Conservation (phyloP, 2,329 filamentous ascomycete genomes). For the Rutstroemia sydowiana region DNA sequence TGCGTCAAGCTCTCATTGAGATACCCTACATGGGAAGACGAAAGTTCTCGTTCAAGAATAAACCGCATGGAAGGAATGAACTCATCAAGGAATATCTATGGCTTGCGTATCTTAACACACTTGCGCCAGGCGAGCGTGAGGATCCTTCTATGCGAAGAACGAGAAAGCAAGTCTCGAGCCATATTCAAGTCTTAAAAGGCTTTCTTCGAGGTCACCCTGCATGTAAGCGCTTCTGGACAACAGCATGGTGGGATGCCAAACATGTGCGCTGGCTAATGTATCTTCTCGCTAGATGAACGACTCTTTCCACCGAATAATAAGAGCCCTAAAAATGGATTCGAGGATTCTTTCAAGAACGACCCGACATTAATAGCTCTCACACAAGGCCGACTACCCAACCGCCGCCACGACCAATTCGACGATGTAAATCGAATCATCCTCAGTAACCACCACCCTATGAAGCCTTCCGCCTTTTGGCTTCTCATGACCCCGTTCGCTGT, state of each 20-base stretch:
- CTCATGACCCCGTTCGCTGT: constrained; percentile 20
- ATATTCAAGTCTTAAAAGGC: constrained; percentile 63
- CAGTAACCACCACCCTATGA: constrained; percentile 14
- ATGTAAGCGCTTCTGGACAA: too few relatives aligned
- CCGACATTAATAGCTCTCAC: constrained; percentile 55
- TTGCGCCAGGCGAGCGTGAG: constrained; percentile 40
- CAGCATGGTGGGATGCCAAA: too few relatives aligned
- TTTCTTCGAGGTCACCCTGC: constrained; percentile 56
- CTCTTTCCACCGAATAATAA: constrained; percentile 48
- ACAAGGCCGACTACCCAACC: constrained; percentile 32
- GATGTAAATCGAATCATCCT: constrained; percentile 12
- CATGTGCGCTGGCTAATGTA: too few relatives aligned
- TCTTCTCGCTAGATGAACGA: constrained; percentile 42
- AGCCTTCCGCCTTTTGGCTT: constrained; percentile 24
- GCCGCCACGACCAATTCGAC: constrained; percentile 16
- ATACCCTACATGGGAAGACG: constrained; percentile 60
- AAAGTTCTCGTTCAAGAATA: constrained; percentile 58
- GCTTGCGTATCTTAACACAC: constrained; percentile 35
- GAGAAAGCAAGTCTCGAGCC: constrained; percentile 61
- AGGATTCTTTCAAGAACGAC: constrained; percentile 57
- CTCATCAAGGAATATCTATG: constrained; percentile 63
- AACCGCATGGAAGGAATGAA: constrained; percentile 62
- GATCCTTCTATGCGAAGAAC: constrained; percentile 38
- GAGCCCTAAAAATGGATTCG: constrained; percentile 46
- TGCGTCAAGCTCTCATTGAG: constrained; percentile 56